These are phyloP conservation scores for Leucogyrophana mollusca DNA, from an alignment of 768 basidiomycete species.

Conservation along the genomic window DNA sequence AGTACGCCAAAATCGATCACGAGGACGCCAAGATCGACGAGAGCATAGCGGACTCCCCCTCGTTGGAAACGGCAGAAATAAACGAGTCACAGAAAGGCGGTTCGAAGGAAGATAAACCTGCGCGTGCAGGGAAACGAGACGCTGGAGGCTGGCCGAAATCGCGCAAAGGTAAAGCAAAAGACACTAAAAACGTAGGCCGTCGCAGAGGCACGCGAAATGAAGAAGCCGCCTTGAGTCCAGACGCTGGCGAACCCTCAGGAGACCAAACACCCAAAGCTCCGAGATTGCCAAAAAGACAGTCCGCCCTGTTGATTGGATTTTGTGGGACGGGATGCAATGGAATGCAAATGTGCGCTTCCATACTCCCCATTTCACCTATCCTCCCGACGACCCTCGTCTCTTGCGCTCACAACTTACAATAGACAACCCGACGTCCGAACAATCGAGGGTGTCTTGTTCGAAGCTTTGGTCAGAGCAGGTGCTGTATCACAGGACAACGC, in stretches of 20 bases:
- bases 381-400: not conserved
- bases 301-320: constrained; percentile 84
- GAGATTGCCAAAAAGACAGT: constrained; percentile 79
- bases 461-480: constrained; percentile 84
- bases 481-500: constrained; percentile 96
- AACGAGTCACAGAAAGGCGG: too few relatives aligned
- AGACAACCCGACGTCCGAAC: constrained; percentile 78
- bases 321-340: constrained; percentile 91
- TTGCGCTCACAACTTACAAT: not conserved
- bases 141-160: constrained; percentile 32
- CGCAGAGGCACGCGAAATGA: constrained; percentile 43
- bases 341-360: constrained; percentile 86
- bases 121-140: constrained; percentile 12
- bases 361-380: not conserved
- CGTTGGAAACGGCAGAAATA: not conserved
- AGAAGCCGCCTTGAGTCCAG: constrained; percentile 25
- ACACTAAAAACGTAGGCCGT: constrained; percentile 34
- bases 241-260: constrained; percentile 9
- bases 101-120: not conserved
- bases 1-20: constrained; percentile 13
- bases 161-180: constrained; percentile 35
- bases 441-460: constrained; percentile 88
- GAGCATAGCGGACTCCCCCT: not conserved
- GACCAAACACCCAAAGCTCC: constrained; percentile 38
- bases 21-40: not conserved